Evolutionary conservation across 768 basidiomycete genomes (phyloP).

Genomic region (Clitopilus passeckerianus): DNA sequence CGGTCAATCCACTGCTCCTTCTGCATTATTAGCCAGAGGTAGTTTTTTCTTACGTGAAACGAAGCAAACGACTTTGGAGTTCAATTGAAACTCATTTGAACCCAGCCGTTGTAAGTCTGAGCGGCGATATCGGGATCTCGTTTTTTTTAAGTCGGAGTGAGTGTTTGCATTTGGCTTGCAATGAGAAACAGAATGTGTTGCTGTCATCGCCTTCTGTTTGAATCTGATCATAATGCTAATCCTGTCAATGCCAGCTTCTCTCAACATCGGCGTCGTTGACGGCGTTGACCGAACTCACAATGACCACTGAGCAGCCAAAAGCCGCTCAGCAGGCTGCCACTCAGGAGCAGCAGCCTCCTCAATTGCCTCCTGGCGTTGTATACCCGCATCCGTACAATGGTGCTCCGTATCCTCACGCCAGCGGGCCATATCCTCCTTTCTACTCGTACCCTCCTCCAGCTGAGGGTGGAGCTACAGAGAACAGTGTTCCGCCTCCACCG

Average conservation of each 20-base stretch:
- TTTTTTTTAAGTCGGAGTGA: constrained; percentile 11
- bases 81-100: not conserved
- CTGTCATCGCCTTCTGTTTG: not conserved
- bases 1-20: not conserved
- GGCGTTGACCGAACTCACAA: constrained; percentile 3
- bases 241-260: not conserved
- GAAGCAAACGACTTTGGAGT: not conserved
- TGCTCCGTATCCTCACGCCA: constrained; percentile 23
- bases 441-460: constrained; percentile 38
- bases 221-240: not conserved
- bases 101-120: constrained; percentile 6
- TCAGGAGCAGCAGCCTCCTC: constrained; percentile 21
- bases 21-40: not conserved
- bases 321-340: constrained; percentile 15
- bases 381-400: constrained; percentile 29
- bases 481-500: constrained; percentile 26
- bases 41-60: not conserved
- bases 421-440: constrained; percentile 30
- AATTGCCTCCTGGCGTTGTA: constrained; percentile 24
- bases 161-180: not conserved
- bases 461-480: constrained; percentile 27
- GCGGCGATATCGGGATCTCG: constrained; percentile 6
- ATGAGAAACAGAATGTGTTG: not conserved
- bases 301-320: constrained; percentile 29
- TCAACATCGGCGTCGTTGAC: not conserved